phyloP scores from a whole-genome alignment of 2,329 filamentous ascomycete species.

The Emmonsiellopsis sp. region DNA sequence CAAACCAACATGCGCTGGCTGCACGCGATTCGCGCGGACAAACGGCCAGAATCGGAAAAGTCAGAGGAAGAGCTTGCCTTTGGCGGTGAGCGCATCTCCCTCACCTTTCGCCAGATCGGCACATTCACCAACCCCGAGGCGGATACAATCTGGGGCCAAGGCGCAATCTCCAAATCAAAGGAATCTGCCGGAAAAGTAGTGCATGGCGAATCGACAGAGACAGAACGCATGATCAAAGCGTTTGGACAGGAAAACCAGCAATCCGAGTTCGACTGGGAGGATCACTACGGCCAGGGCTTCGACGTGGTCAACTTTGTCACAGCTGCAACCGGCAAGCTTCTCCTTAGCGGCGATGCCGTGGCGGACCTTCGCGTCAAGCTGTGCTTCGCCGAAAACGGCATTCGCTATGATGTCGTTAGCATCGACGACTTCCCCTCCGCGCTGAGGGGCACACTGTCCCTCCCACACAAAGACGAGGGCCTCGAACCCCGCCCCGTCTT shows the following conservation, averaged over 20 bases:
- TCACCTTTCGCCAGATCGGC: constrained; percentile 83
- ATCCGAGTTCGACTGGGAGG: constrained; percentile 61
- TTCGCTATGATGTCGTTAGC: constrained; percentile 22
- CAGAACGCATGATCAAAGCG: constrained; percentile 57
- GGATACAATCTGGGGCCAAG: constrained; percentile 79
- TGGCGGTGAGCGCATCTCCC: constrained; percentile 69
- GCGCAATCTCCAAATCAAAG: constrained; percentile 60
- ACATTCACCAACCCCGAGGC: constrained; percentile 66
- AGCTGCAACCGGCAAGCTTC: constrained; percentile 20
- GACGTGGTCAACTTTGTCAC: constrained; percentile 55
- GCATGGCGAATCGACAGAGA: constrained; percentile 58
- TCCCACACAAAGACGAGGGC: background rate
- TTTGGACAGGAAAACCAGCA: constrained; percentile 81
- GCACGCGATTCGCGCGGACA: constrained; percentile 85
- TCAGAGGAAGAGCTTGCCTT: constrained; percentile 60
- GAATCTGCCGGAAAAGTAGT: constrained; percentile 53
- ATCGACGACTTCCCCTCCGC: constrained; percentile 1
- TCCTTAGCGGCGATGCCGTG: constrained; percentile 21
- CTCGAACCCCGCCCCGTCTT: constrained; percentile 13
- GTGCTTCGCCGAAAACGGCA: constrained; percentile 28
- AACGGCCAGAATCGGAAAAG: constrained; percentile 60
- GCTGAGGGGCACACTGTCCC: background rate
- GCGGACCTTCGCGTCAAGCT: constrained; percentile 30
- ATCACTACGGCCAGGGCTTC: constrained; percentile 68
- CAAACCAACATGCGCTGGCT: constrained; percentile 78